Conservation (phyloP, 768 basidiomycete species). For the Lentinus brumalis region DNA sequence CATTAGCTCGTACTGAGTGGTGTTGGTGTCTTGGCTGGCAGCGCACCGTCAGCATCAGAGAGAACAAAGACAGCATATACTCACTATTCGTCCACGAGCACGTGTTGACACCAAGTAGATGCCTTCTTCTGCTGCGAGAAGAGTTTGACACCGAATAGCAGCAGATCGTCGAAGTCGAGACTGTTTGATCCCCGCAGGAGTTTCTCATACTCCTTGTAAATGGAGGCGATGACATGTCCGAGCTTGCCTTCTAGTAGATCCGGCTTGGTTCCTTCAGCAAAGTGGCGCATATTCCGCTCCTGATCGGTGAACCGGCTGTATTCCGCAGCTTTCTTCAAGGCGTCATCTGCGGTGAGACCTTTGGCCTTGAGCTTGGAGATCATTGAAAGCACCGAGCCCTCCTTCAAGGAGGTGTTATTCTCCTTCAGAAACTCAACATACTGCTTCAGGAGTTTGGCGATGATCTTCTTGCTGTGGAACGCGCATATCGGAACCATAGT, state of each 20-base stretch:
- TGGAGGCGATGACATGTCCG: conserved; percentile 43
- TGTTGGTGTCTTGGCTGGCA: conserved; percentile 76
- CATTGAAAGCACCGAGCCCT: conserved; percentile 51
- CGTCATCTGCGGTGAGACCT: conserved; percentile 56
- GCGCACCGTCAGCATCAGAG: neutral
- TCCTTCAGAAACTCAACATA: conserved; percentile 49
- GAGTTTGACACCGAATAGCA: conserved; percentile 69
- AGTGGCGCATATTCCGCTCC: conserved; percentile 1
- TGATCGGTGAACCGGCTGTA: neutral
- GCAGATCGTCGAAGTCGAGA: conserved; percentile 87
- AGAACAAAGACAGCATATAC: conserved; percentile 28
- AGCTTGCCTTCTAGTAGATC: conserved; percentile 1
- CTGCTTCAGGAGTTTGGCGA: conserved; percentile 59
- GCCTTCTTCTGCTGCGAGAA: conserved; percentile 54
- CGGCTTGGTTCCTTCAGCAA: neutral
- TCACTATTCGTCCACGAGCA: conserved; percentile 83
- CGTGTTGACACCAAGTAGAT: conserved; percentile 62
- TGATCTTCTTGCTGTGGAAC: conserved; percentile 62
- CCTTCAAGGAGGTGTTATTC: conserved; percentile 55
- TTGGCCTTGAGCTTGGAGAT: conserved; percentile 77
- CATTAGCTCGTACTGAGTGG: conserved; percentile 81
- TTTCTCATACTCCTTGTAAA: conserved; percentile 70
- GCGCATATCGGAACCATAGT: conserved; percentile 1
- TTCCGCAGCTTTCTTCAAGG: conserved; percentile 14
- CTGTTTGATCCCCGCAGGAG: conserved; percentile 62